These are phyloP conservation scores for Vitis hybrid DNA, from an alignment of 177 flowering plant genomes.

Conservation along the genomic window DNA sequence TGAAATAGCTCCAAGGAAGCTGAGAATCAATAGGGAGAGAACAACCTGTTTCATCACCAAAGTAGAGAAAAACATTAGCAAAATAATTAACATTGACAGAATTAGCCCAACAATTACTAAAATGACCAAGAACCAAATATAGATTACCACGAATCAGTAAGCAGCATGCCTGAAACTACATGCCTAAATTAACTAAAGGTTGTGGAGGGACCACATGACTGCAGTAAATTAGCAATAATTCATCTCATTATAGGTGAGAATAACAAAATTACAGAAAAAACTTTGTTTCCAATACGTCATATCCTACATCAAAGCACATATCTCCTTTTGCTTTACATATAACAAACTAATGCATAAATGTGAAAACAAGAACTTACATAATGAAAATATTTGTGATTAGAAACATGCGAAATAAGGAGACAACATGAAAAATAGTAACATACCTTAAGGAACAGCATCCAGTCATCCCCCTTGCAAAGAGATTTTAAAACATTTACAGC, in stretches of 20 bases:
- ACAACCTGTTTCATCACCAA: slow-evolving; percentile 51
- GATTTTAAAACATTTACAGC: slow-evolving; percentile 45
- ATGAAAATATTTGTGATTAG: not conserved
- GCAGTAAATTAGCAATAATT: too few relatives aligned
- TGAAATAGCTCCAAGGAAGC: slow-evolving; percentile 68
- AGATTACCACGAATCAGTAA: not conserved
- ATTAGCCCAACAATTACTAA: too few relatives aligned
- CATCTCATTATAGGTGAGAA: too few relatives aligned
- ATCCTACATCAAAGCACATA: not conserved
- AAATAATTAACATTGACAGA: not conserved
- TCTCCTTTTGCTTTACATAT: not conserved
- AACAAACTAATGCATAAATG: not conserved
- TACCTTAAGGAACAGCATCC: slow-evolving; percentile 73
- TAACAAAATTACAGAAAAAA: not conserved
- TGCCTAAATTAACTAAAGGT: not conserved
- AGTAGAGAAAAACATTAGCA: not conserved
- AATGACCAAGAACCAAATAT: too few relatives aligned
- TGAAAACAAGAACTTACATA: not conserved
- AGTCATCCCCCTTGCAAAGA: slow-evolving; percentile 76
- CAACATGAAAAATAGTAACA: not conserved
- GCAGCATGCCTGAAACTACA: not conserved
- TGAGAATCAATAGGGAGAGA: slow-evolving; percentile 41
- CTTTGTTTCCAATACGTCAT: not conserved
- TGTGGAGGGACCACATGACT: too few relatives aligned
- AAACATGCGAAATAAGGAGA: slow-evolving; percentile 1